Evolutionary conservation across 257 asterid species (phyloP), one percentile per base, ranked within the genome.

Genomic region (Solanum commersonii): DNA sequence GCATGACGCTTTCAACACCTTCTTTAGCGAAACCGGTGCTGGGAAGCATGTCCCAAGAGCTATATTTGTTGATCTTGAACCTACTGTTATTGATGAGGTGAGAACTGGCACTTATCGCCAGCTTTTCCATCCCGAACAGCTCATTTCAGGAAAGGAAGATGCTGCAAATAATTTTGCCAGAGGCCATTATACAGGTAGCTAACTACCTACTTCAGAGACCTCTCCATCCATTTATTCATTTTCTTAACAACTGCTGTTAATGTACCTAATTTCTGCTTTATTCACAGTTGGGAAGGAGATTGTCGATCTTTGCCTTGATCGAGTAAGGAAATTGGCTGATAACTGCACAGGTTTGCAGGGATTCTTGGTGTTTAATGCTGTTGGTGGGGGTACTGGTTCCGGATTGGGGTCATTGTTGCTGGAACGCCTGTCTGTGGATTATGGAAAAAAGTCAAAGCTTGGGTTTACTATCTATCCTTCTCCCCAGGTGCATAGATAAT

Each of bases 101-200:
- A 90, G 98, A 89, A 88, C 95, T 0, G 99, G 99, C 86, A 67
- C 91, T 35, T 96, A 94, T 91, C 97, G 99, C 90, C 99, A 95
- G 95, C 99, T 96, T 82, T 96, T 96, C 92, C 99, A 96, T 84
- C 99, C 98, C 0, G 98, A 96, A 77, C 99, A 96, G 92, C 99
- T 96, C 87, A 96, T 96, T 68, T 96, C 99, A 1, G 99, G 99
- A 16, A 96, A 95, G 92, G 99, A 96, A 89, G 99, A 96, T 90
- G 99, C 99, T 59, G 99, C 99, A 15, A 96, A 96, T 90, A 96
- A 96, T 86, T 96, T 95, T 35, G 98, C 99, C 4, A 91, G 99
- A 87, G 99, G 99, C 27, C 99, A 95, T 90, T 95, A 96, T 42
- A 96, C 99, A 44, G 98, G 98, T 95, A 35, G 37, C 37, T 35